Evolutionary conservation across 148 eudicot genomes (phyloP), one percentile per base, ranked within the genome.

Genomic region (Vaccinium macrocarpon): DNA sequence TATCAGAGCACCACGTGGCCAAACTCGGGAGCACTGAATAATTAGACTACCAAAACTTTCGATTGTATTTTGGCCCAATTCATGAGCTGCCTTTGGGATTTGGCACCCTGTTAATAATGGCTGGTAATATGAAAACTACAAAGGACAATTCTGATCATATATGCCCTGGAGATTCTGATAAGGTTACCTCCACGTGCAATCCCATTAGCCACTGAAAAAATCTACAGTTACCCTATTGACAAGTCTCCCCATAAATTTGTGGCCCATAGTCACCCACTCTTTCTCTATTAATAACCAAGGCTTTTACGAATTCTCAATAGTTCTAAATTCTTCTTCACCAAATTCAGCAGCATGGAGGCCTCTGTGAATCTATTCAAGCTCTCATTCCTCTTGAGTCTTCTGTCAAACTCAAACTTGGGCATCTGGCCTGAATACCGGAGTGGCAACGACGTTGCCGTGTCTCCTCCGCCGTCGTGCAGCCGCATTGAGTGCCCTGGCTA

Each of bases 401-500:
- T 90, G 19, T 85, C 90, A 50, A 80, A 79, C 74, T 71, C 87
- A 16, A 80, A 85, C n/a, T 48, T 82, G 76, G 81, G 79, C 35
- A 2, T 82, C 18, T 85, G 86, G 87, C 83, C 88, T 15, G 82
- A 56, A 59, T 76, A 49, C 27, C 9, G 46, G 6, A 50, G 14
- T 21, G 70, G 57, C 61, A 42, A 10, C 19, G 25, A 7, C 0
- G 80, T 42, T 21, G 75, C 19, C 15, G 8, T 25, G 0, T 21
- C 64, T 15, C 84, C 87, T 19, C 98, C 98, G 14, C 91, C 98
- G 42, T 73, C 91, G 9, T 95, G 98, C 78, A 82, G 73, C 19
- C 91, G 94, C 0, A 95, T 94, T 21, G 98, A 95, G 91, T 95
- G 98, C 85, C 98, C 98, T 0, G 79, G 72, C 46, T 95, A 92